These are phyloP conservation scores for Aspergillus wentii DNA, from an alignment of 495 filamentous ascomycete genomes.

Conservation along the genomic window DNA sequence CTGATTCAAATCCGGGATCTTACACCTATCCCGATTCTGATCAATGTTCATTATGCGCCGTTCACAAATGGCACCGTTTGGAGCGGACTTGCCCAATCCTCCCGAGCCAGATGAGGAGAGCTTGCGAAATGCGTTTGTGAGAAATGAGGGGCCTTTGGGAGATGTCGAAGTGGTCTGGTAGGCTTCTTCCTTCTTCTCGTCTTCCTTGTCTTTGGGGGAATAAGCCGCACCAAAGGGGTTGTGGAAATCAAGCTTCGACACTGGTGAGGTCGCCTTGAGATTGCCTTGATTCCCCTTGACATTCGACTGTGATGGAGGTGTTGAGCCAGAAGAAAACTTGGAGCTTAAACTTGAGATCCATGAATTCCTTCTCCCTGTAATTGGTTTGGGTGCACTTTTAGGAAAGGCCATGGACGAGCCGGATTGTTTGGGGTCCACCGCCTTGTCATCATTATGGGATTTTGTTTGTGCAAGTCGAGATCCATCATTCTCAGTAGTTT, in stretches of 20 bases:
- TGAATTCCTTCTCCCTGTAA: constrained; percentile 59
- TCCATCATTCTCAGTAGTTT: constrained; percentile 9
- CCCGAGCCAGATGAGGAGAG: constrained; percentile 65
- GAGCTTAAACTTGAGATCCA: constrained; percentile 93
- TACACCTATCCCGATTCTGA: constrained; percentile 68
- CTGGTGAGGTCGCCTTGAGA: constrained; percentile 41
- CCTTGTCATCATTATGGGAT: constrained; percentile 12
- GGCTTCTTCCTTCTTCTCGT: constrained; percentile 42
- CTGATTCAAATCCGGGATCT: constrained; percentile 72
- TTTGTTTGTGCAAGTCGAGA: constrained; percentile 19
- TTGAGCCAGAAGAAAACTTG: constrained; percentile 77
- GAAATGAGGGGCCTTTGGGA: constrained; percentile 66
- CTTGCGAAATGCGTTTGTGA: constrained; percentile 75
- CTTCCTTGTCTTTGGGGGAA: constrained; percentile 54
- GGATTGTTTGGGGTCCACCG: constrained; percentile 17
- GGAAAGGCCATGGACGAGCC: constrained; percentile 18
- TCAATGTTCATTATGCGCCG: constrained; percentile 84
- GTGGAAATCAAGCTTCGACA: constrained; percentile 32
- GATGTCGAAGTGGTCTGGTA: constrained; percentile 64
- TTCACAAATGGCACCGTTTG: constrained; percentile 55
- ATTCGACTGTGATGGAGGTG: constrained; percentile 38
- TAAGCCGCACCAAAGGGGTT: constrained; percentile 49
- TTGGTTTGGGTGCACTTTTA: constrained; percentile 35
- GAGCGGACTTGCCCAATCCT: constrained; percentile 46
- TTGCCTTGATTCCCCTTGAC: constrained; percentile 33